Base-by-base conservation (phyloP, 2,329 filamentous ascomycete genomes). In the Pestalotiopsis sp. region DNA sequence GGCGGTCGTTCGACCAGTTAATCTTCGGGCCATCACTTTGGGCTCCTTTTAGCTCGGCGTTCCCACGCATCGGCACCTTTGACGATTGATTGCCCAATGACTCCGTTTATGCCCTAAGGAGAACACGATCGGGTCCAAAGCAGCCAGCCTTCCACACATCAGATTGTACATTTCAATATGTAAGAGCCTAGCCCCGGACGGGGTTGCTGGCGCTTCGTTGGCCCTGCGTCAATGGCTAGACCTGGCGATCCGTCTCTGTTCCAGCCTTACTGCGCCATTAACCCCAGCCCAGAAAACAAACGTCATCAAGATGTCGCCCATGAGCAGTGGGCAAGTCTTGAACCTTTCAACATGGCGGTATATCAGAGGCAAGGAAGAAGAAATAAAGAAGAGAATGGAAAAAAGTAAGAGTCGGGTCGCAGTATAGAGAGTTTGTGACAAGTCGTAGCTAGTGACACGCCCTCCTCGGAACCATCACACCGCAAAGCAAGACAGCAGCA, bases 211-310 rank as follows among this genome's bases (percentile, higher is more conserved):
- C 45, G 75, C 69, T 77, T 74, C 71, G 76, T 72, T 78, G 76
- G 77, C 76, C 73, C 72, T 77, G 76, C 76, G 76, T 77, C 72
- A 68, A 73, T 72, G 70, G 74, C 76, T 76, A 73, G 74, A 72
- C 73, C 74, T 78, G 69, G 73, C 73, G 69, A 69, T 73, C 36
- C 68, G 61, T 27, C 25, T 20, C 7, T 25, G 27, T 27, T n/a
- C 52, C 38, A 61, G 65, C 45, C 27, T 61, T 41, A 23, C 31
- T 59, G 52, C 31, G 31, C 45, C 63, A 36, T 36, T 17, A 36
- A 38, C 17, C 7, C 25, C 25, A 31, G n/a, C 39, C 39, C 36
- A 36, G 38, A 20, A 20, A 17, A 38, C 39, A 64, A 38, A 64
- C 61, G 61, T 64, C 61, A 64, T 64, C 9, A 62, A 68, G 70